Evolutionary conservation across 1,284 basidiomycete genomes (phyloP).

Genomic region (Porogramme epimiltina): DNA sequence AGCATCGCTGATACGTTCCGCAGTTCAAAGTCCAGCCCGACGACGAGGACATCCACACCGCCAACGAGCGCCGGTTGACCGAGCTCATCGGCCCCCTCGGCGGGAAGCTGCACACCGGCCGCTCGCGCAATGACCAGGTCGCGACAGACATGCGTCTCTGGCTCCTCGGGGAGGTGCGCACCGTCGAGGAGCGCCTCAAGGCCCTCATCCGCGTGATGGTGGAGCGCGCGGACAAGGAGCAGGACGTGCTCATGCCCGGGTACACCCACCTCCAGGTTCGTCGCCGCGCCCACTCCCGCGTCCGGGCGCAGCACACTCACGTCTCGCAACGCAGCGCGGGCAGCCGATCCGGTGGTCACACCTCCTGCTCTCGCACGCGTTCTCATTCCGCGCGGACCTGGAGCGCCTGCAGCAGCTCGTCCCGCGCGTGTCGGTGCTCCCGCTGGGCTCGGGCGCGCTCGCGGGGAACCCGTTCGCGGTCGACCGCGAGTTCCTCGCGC

Average conservation of each 20-base stretch:
- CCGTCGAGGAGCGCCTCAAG: slow-evolving; percentile 74
- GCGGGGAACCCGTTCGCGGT: slow-evolving; percentile 96
- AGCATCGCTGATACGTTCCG: not conserved
- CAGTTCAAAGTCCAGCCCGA: slow-evolving; percentile 78
- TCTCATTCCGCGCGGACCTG: slow-evolving; percentile 88
- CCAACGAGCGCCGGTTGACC: slow-evolving; percentile 93
- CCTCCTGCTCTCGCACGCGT: slow-evolving; percentile 92
- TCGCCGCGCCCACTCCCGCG: slow-evolving; percentile 2
- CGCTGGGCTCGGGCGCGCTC: slow-evolving; percentile 92
- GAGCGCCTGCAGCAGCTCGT: slow-evolving; percentile 84
- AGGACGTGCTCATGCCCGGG: slow-evolving; percentile 89
- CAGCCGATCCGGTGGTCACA: slow-evolving; percentile 99
- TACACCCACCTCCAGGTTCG: slow-evolving; percentile 95
- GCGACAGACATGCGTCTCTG: slow-evolving; percentile 98
- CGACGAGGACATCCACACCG: slow-evolving; percentile 99
- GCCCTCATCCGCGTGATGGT: slow-evolving; percentile 87
- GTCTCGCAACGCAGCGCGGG: slow-evolving; percentile 64
- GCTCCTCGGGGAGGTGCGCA: slow-evolving; percentile 82
- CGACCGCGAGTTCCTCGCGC: slow-evolving; percentile 86
- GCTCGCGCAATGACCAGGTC: slow-evolving; percentile 97
- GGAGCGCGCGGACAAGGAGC: slow-evolving; percentile 90
- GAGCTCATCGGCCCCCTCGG: slow-evolving; percentile 92
- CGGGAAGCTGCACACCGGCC: slow-evolving; percentile 94
- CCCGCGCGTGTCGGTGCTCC: slow-evolving; percentile 89
- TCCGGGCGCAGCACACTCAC: not conserved